A percentile compares a stretch with the other conserved stretches of the same genome.
These are phyloP conservation scores for Aspergillus egyptiacus DNA, from an alignment of 495 filamentous ascomycete species.

Conservation along the genomic window DNA sequence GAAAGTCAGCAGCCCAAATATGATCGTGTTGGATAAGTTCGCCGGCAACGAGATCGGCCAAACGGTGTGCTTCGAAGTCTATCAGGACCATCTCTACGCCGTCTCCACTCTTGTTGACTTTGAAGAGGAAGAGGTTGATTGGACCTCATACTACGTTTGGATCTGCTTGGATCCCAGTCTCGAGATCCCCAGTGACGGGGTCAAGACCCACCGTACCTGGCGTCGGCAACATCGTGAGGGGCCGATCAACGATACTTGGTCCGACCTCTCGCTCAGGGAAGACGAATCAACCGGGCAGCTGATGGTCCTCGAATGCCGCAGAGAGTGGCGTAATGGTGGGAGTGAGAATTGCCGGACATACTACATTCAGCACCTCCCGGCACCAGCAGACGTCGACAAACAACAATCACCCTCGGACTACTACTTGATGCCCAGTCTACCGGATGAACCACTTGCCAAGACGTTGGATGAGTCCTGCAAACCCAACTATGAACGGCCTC, in stretches of 20 bases:
- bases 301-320: constrained; percentile 62
- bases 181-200: constrained; percentile 17
- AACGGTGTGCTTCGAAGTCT: constrained; percentile 66
- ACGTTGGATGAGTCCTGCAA: constrained; percentile 31
- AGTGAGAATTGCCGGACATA: constrained; percentile 61
- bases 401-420: constrained; percentile 10
- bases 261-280: constrained; percentile 55
- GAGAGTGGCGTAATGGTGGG: constrained; percentile 59
- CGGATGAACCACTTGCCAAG: constrained; percentile 28
- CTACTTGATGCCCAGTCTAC: constrained; percentile 12
- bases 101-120: constrained; percentile 62
- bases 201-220: constrained; percentile 47
- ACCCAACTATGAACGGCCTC: constrained; percentile 31
- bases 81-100: constrained; percentile 63
- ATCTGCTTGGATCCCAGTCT: constrained; percentile 49
- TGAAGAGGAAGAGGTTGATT: constrained; percentile 60
- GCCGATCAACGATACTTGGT: constrained; percentile 73
- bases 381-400: constrained; percentile 30
- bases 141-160: constrained; percentile 67
- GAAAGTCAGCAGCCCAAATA: constrained; percentile 23
- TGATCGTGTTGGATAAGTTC: constrained; percentile 45
- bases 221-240: constrained; percentile 65
- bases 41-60: constrained; percentile 60
- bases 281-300: constrained; percentile 57
- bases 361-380: constrained; percentile 56